Conservation (phyloP, 139 green algal genomes). For the Edaphochlamys debaryana region DNA sequence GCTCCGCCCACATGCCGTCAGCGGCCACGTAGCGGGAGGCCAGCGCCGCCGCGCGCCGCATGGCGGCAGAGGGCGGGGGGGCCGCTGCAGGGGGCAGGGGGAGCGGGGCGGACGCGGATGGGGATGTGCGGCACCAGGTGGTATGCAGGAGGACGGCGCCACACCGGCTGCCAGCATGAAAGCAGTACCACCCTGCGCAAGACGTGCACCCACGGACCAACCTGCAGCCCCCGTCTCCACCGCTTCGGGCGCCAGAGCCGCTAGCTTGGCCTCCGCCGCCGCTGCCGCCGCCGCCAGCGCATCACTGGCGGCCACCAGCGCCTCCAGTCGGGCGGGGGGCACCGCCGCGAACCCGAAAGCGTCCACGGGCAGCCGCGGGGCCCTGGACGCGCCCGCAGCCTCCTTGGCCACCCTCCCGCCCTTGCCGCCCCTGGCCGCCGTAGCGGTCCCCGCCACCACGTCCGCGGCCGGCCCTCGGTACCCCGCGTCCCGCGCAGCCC, state of each 20-base stretch:
- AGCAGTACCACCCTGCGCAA: no score
- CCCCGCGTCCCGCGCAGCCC: background rate
- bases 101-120: no score
- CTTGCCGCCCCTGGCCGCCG: background rate
- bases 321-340: background rate
- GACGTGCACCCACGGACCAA: no score
- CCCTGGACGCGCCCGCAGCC: no score
- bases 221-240: background rate
- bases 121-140: no score
- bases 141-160: no score
- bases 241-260: no score
- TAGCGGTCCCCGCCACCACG: background rate
- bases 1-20: constrained; percentile 16
- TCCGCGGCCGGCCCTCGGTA: background rate
- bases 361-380: constrained; percentile 10
- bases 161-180: no score
- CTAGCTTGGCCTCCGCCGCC: background rate
- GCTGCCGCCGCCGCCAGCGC: background rate
- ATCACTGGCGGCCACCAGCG: background rate
- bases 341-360: constrained; percentile 12
- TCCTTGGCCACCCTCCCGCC: background rate
- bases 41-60: background rate
- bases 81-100: no score
- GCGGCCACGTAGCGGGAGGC: constrained; percentile 1
- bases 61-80: background rate